phyloP scores from a whole-genome alignment of 177 flowering plant species.

The Vitis hybrid region DNA sequence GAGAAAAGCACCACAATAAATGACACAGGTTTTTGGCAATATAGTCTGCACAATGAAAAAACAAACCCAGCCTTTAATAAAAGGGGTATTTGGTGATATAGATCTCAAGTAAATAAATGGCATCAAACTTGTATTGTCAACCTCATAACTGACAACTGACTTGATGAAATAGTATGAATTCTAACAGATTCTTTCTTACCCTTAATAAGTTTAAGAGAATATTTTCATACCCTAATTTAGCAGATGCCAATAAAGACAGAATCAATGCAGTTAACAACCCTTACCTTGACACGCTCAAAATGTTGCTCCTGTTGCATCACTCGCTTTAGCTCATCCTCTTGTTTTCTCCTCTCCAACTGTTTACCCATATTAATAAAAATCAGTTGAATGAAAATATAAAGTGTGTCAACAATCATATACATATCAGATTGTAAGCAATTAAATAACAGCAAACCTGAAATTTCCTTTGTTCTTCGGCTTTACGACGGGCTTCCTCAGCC shows the following conservation, averaged over 20 bases:
- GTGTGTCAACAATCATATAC: background rate
- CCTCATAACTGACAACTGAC: no score
- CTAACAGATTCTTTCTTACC: no score
- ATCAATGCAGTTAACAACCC: background rate
- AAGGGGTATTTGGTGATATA: no score
- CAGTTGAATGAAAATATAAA: background rate
- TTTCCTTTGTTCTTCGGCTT: conserved; percentile 90
- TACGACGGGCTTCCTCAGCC: conserved; percentile 93
- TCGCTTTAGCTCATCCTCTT: conserved; percentile 84
- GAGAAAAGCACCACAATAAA: no score
- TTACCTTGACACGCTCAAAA: conserved; percentile 79
- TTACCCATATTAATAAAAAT: conserved; percentile 9
- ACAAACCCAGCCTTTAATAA: no score
- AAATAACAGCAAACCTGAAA: conserved; percentile 49
- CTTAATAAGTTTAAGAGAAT: no score
- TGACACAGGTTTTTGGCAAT: no score
- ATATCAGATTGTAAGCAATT: background rate
- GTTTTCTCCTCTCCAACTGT: conserved; percentile 90
- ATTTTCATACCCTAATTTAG: background rate
- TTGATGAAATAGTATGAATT: no score
- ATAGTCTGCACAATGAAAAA: no score
- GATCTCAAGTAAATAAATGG: no score
- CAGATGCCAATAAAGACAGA: background rate
- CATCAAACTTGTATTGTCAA: no score
- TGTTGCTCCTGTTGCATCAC: conserved; percentile 81